phyloP scores from a whole-genome alignment of 2,329 filamentous ascomycete genomes.

The Lachnellula arida region DNA sequence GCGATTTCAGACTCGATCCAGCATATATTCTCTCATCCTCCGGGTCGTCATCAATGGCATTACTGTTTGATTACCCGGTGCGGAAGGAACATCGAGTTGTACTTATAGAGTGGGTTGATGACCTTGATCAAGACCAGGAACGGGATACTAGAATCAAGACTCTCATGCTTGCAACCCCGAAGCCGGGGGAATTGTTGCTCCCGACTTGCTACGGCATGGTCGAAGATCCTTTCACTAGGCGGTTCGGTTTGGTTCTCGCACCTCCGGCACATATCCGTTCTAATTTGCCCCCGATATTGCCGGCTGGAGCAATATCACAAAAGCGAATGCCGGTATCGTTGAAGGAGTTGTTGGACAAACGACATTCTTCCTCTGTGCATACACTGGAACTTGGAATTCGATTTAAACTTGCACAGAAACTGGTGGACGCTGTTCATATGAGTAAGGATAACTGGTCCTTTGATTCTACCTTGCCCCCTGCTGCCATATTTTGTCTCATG shows the following conservation, averaged over 20 bases:
- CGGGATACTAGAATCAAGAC: constrained; percentile 23
- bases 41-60: constrained; percentile 23
- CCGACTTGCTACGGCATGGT: constrained; percentile 28
- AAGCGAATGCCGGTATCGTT: constrained; percentile 26
- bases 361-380: constrained; percentile 16
- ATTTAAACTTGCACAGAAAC: constrained; percentile 39
- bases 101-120: constrained; percentile 24
- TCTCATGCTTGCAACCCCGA: constrained; percentile 25
- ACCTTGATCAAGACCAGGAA: constrained; percentile 19
- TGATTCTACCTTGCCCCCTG: background rate
- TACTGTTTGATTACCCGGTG: constrained; percentile 27
- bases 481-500: background rate
- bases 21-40: constrained; percentile 20
- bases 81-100: constrained; percentile 27
- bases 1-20: constrained; percentile 24
- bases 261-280: constrained; percentile 25
- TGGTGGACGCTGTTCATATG: constrained; percentile 43
- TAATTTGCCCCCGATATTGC: constrained; percentile 20
- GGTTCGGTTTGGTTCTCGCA: constrained; percentile 24
- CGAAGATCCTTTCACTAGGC: constrained; percentile 17
- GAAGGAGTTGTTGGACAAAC: constrained; percentile 21
- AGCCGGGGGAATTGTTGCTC: constrained; percentile 20
- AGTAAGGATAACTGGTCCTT: constrained; percentile 13
- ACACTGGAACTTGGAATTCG: constrained; percentile 40
- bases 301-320: constrained; percentile 23